These are phyloP conservation scores for Pleurotus salmoneostramineus DNA, from an alignment of 768 basidiomycete species.

Conservation along the genomic window DNA sequence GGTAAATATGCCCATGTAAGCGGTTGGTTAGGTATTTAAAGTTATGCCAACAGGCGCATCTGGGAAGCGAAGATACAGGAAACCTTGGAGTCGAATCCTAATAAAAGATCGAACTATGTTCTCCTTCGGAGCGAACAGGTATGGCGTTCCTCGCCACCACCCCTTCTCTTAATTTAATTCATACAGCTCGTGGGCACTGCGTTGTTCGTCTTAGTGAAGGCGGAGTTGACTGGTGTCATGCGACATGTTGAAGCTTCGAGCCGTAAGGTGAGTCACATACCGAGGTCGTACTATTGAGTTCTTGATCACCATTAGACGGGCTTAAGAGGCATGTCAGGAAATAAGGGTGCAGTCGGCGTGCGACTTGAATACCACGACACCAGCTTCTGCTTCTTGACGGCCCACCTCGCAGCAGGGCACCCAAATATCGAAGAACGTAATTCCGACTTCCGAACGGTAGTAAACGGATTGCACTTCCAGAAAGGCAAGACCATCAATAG, in stretches of 20 bases:
- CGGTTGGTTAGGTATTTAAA: neutral
- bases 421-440: constrained; percentile 87
- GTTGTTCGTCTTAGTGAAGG: constrained; percentile 78
- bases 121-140: constrained; percentile 92
- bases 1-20: constrained; percentile 33
- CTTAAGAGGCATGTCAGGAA: constrained; percentile 90
- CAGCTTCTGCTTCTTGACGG: constrained; percentile 92
- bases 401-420: constrained; percentile 96
- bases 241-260: constrained; percentile 90
- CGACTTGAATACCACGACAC: constrained; percentile 90
- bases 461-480: constrained; percentile 78
- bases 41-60: constrained; percentile 49
- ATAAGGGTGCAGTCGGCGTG: constrained; percentile 95
- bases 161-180: constrained; percentile 8
- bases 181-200: constrained; percentile 91
- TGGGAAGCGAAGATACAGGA: constrained; percentile 87
- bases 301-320: constrained; percentile 54
- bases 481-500: constrained; percentile 84
- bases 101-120: constrained; percentile 72
- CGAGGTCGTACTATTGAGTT: neutral
- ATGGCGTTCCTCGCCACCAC: constrained; percentile 6
- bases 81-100: constrained; percentile 66
- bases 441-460: constrained; percentile 87
- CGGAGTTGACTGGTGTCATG: constrained; percentile 71
- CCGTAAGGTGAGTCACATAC: constrained; percentile 61